phyloP scores from a whole-genome alignment of 2,329 filamentous ascomycete genomes.

The Sordariomycetes sp. region DNA sequence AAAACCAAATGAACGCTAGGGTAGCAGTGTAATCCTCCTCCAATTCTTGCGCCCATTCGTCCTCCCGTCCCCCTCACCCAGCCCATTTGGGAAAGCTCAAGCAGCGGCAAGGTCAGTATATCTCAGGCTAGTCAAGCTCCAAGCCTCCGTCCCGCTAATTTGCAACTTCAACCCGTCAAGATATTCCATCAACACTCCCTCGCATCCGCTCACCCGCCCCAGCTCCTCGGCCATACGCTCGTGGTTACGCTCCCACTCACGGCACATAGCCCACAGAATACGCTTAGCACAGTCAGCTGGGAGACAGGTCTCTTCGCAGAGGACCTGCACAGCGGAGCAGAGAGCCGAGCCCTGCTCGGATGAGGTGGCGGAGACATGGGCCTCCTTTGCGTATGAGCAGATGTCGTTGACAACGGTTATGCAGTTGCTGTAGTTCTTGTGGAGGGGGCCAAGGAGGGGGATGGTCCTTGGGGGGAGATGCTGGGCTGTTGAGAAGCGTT shows the following conservation, averaged over 20 bases:
- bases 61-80: background rate
- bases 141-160: slow-evolving; percentile 8
- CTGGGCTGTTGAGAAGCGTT: slow-evolving; percentile 24
- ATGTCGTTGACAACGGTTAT: slow-evolving; percentile 30
- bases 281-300: slow-evolving; percentile 5
- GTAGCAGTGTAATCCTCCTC: no score
- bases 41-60: no score
- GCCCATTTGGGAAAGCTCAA: background rate
- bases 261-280: slow-evolving; percentile 8
- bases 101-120: slow-evolving; percentile 2
- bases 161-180: slow-evolving; percentile 7
- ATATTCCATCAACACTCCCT: slow-evolving; percentile 1
- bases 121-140: slow-evolving; percentile 7
- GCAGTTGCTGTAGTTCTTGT: slow-evolving; percentile 23
- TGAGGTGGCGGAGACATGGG: slow-evolving; percentile 6
- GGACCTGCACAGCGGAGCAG: slow-evolving; percentile 18
- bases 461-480: slow-evolving; percentile 17
- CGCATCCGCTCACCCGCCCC: background rate
- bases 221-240: background rate
- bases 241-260: slow-evolving; percentile 7
- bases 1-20: no score
- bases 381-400: slow-evolving; percentile 27
- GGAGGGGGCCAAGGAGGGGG: slow-evolving; percentile 11
- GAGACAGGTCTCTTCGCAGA: slow-evolving; percentile 14
- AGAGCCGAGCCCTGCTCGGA: slow-evolving; percentile 15